Conservation (phyloP, 768 basidiomycete species). For the Lactarius evosmus region DNA sequence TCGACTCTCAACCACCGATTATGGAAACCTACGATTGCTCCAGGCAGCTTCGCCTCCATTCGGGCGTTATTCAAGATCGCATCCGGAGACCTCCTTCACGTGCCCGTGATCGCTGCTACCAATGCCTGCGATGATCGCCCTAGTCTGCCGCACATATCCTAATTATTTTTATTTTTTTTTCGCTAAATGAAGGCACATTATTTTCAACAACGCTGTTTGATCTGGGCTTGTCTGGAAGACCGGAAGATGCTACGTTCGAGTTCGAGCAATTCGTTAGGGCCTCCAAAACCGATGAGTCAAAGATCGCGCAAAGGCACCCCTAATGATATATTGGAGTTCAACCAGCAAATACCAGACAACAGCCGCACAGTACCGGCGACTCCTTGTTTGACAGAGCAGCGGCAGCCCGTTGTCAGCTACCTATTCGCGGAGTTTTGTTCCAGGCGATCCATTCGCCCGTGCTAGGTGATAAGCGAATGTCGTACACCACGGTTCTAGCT, state of each 20-base stretch:
- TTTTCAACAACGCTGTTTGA: slow-evolving; percentile 42
- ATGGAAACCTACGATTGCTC: slow-evolving; percentile 52
- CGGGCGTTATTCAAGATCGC: slow-evolving; percentile 44
- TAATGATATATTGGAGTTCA: slow-evolving; percentile 38
- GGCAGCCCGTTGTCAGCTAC: slow-evolving; percentile 51
- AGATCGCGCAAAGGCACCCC: slow-evolving; percentile 43
- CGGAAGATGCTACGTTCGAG: slow-evolving; percentile 45
- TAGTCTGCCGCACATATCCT: slow-evolving; percentile 44
- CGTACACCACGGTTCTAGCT: background rate
- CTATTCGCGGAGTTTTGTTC: slow-evolving; percentile 57
- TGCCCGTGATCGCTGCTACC: slow-evolving; percentile 51
- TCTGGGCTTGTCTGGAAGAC: slow-evolving; percentile 39
- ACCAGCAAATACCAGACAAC: slow-evolving; percentile 46
- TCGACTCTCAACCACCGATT: slow-evolving; percentile 49
- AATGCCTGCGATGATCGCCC: slow-evolving; percentile 43
- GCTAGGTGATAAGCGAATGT: slow-evolving; percentile 43
- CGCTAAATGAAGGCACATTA: slow-evolving; percentile 54
- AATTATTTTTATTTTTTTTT: slow-evolving; percentile 26
- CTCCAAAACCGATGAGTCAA: slow-evolving; percentile 52
- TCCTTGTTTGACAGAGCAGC: slow-evolving; percentile 54
- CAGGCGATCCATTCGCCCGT: slow-evolving; percentile 48
- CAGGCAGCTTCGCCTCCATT: slow-evolving; percentile 46
- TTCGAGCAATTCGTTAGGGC: slow-evolving; percentile 48
- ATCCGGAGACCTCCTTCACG: slow-evolving; percentile 46
- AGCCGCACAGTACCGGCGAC: slow-evolving; percentile 57